These are phyloP conservation scores for Logfia minima DNA, from an alignment of 129 eudicot species.

Conservation along the genomic window DNA sequence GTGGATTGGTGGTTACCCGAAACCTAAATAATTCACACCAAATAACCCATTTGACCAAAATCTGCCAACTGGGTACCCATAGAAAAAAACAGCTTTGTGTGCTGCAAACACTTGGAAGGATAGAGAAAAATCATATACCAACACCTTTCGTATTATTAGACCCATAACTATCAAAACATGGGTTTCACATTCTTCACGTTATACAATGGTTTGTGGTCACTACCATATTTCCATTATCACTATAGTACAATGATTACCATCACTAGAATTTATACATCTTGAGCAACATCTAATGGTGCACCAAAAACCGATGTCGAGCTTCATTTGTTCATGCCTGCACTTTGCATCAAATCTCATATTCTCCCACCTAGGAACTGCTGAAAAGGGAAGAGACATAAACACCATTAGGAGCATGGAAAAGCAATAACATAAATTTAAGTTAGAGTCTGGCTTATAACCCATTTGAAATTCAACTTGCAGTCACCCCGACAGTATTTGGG, in stretches of 20 bases:
- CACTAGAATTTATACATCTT: conserved; percentile 26
- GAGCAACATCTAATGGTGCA: conserved; percentile 11
- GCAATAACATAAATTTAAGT: conserved; percentile 8
- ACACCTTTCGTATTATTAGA: conserved; percentile 12
- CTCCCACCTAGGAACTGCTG: conserved; percentile 39
- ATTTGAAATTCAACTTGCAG: not conserved
- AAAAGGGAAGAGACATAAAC: not conserved
- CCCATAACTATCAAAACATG: conserved; percentile 27
- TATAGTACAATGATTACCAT: conserved; percentile 24
- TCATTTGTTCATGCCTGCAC: conserved; percentile 26
- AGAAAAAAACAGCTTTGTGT: no score
- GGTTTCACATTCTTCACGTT: conserved; percentile 21
- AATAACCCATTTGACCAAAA: not conserved
- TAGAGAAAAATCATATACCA: not conserved
- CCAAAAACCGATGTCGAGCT: not conserved
- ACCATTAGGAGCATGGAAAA: conserved; percentile 11
- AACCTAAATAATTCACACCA: not conserved
- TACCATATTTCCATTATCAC: conserved; percentile 18
- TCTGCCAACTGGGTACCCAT: not conserved
- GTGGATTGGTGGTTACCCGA: not conserved
- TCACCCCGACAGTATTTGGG: not conserved
- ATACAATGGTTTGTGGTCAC: conserved; percentile 7
- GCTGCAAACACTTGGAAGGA: not conserved
- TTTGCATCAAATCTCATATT: conserved; percentile 24
- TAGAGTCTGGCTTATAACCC: not conserved